phyloP scores from a whole-genome alignment of 176 grass and related monocot genomes.

The Stipa capillata region DNA sequence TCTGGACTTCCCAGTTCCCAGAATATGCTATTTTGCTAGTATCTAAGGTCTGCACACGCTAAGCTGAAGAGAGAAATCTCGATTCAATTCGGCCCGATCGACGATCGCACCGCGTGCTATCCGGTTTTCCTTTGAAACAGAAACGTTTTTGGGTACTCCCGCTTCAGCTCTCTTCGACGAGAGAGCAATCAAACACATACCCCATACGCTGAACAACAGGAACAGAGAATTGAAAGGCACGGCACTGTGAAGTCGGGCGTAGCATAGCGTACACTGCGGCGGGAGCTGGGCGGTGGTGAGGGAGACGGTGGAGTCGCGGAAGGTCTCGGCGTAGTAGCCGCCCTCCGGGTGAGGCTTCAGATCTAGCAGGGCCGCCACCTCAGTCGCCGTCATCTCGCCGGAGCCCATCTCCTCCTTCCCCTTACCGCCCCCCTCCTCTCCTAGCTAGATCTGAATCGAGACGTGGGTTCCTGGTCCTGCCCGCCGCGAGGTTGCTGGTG shows the following conservation, averaged over 20 bases:
- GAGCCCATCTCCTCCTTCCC: constrained; percentile 16
- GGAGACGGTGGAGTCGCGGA: constrained; percentile 76
- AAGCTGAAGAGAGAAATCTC: background rate
- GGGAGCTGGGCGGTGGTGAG: constrained; percentile 83
- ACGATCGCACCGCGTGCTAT: background rate
- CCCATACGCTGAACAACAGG: background rate
- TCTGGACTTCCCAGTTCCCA: background rate
- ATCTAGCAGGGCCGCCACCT: constrained; percentile 69
- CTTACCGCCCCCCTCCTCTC: background rate
- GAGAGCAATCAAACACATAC: background rate
- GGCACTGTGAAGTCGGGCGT: background rate
- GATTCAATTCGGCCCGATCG: background rate
- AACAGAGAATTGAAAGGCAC: background rate
- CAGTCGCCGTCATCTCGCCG: constrained; percentile 53
- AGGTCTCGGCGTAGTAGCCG: constrained; percentile 78
- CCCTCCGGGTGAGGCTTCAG: constrained; percentile 86
- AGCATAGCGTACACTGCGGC: constrained; percentile 44
- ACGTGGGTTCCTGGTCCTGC: background rate
- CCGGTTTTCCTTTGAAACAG: background rate
- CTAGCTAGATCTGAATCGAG: background rate
- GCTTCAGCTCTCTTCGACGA: background rate
- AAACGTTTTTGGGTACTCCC: background rate
- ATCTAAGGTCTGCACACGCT: background rate
- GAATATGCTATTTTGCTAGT: background rate
- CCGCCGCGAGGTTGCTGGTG: background rate